These are phyloP conservation scores for Epicoccum sorghinum DNA, from an alignment of 2,329 filamentous ascomycete genomes.

Conservation along the genomic window DNA sequence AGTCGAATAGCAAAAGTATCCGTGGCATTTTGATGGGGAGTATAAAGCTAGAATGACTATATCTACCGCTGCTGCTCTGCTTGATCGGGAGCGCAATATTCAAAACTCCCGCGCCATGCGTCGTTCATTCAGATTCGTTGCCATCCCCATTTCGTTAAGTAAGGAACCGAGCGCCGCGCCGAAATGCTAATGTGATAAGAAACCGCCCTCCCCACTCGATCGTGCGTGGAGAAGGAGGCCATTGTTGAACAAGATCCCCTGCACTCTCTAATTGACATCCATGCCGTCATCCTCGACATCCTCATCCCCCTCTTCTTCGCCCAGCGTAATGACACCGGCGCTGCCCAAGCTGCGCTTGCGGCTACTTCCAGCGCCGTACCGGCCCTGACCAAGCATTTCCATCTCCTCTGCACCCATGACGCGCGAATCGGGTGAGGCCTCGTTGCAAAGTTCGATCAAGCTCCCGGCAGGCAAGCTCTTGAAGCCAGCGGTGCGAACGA, in stretches of 20 bases:
- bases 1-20: not conserved
- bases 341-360: constrained; percentile 52
- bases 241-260: not conserved
- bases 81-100: not conserved
- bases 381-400: constrained; percentile 62
- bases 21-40: not conserved
- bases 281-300: constrained; percentile 52
- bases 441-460: constrained; percentile 89
- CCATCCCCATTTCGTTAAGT: not conserved
- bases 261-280: constrained; percentile 43
- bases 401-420: constrained; percentile 88
- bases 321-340: constrained; percentile 46
- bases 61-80: not conserved
- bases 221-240: too few relatives aligned
- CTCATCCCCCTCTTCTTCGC: constrained; percentile 51
- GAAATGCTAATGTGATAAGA: constrained; percentile 7
- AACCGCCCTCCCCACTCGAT: too few relatives aligned
- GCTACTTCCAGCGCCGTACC: constrained; percentile 46
- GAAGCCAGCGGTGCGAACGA: constrained; percentile 90
- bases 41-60: not conserved
- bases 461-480: constrained; percentile 77
- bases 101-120: constrained; percentile 13
- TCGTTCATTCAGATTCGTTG: not conserved
- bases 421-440: constrained; percentile 90
- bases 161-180: constrained; percentile 13